Percentiles rank a stretch among this genome's conserved stretches.
Conservation (phyloP, 345 rosid species). For the Garcia nutans region DNA sequence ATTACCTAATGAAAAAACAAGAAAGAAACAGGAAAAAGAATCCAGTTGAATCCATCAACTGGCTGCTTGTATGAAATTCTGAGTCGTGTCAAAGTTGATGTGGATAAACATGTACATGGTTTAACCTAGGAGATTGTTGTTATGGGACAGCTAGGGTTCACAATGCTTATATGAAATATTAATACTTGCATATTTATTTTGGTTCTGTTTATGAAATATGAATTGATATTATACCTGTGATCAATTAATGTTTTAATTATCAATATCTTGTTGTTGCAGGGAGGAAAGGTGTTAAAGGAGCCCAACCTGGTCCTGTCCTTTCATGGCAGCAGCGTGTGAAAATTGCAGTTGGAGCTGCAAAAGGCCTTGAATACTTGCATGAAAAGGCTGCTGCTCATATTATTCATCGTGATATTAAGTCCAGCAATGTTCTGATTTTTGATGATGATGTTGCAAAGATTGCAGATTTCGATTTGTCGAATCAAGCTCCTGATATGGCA, state of each 20-base stretch:
- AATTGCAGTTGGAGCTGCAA: slow-evolving; percentile 88
- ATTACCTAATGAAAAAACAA: neutral
- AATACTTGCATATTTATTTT: neutral
- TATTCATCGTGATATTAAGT: slow-evolving; percentile 84
- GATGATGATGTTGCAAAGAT: slow-evolving; percentile 83
- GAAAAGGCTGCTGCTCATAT: slow-evolving; percentile 73
- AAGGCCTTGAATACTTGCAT: slow-evolving; percentile 93
- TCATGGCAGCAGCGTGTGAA: slow-evolving; percentile 92
- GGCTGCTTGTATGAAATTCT: neutral
- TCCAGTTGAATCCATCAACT: neutral
- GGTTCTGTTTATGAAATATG: neutral
- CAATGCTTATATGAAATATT: neutral
- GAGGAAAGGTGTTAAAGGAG: slow-evolving; percentile 85
- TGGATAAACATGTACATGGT: neutral
- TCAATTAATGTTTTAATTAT: slow-evolving; percentile 1
- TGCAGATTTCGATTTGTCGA: slow-evolving; percentile 89
- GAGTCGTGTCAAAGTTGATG: neutral
- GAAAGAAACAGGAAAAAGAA: neutral
- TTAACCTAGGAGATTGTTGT: neutral
- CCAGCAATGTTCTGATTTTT: slow-evolving; percentile 81
- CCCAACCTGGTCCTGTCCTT: slow-evolving; percentile 73
- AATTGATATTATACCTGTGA: neutral
- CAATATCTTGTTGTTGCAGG: slow-evolving; percentile 15
- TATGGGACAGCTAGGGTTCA: neutral
- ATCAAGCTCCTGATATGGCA: slow-evolving; percentile 89